Conservation (phyloP, 306 rosid genomes). For the Lathyrus tuberosus region DNA sequence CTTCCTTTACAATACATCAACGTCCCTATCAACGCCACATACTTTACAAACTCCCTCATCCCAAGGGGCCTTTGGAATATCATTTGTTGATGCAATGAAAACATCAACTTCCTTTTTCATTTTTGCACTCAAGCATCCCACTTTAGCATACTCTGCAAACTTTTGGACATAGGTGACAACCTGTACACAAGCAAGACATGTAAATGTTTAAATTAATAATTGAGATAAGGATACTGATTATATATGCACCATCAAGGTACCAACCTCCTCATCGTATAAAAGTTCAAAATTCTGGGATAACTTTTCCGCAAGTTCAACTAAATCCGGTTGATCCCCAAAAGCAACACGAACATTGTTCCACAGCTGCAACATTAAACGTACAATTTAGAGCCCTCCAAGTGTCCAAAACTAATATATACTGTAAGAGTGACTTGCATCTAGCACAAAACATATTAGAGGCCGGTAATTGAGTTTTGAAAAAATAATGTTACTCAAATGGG, state of each 20-base stretch:
- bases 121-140: conserved; percentile 64
- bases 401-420: conserved; percentile 20
- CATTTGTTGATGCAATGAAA: conserved; percentile 63
- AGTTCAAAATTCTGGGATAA: no score
- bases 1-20: no score
- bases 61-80: conserved; percentile 98
- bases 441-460: conserved; percentile 7
- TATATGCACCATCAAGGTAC: no score
- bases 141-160: conserved; percentile 63
- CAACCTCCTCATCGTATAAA: no score
- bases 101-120: conserved; percentile 65
- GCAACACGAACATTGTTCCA: conserved; percentile 84
- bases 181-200: no score
- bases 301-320: no score
- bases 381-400: conserved; percentile 27
- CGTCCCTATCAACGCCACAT: conserved; percentile 97
- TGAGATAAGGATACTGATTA: no score
- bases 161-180: no score
- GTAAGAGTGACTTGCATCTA: conserved; percentile 18
- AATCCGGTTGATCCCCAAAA: no score
- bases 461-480: conserved; percentile 29
- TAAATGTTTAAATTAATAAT: no score
- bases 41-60: conserved; percentile 99
- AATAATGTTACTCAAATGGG: background rate
- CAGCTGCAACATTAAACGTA: conserved; percentile 63